Evolutionary conservation across 257 asterid genomes (phyloP).

Genomic region (Forsythia viridissima): DNA sequence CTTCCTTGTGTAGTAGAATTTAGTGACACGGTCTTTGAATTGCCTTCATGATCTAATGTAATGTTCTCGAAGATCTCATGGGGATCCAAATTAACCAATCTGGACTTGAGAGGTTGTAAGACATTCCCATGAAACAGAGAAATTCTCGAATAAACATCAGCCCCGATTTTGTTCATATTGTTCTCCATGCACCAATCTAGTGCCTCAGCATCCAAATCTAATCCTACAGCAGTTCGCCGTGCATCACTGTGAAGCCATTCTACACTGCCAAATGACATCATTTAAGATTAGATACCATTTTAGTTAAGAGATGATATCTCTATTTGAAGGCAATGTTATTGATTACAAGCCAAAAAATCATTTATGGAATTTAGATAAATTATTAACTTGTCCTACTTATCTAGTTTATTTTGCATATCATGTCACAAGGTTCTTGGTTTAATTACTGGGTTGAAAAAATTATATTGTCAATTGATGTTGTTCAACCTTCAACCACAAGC

Average conservation of each 20-base stretch:
- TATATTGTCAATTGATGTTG: too few species aligned
- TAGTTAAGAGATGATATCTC: neutral
- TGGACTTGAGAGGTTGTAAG: conserved; percentile 74
- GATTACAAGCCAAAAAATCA: neutral
- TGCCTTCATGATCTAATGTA: conserved; percentile 38
- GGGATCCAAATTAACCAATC: conserved; percentile 50
- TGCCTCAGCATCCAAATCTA: conserved; percentile 89
- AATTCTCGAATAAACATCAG: conserved; percentile 64
- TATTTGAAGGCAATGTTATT: neutral
- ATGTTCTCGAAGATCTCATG: conserved; percentile 35
- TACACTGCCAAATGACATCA: conserved; percentile 50
- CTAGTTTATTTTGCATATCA: neutral
- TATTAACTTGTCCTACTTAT: neutral
- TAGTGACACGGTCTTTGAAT: conserved; percentile 17
- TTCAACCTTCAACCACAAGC: too few species aligned
- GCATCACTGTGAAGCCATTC: conserved; percentile 91
- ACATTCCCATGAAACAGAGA: conserved; percentile 89
- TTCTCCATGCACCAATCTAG: conserved; percentile 83
- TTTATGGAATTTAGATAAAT: neutral
- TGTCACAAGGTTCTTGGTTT: neutral
- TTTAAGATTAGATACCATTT: neutral
- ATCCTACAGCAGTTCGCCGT: conserved; percentile 89
- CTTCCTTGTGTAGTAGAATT: conserved; percentile 26
- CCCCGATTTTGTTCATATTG: conserved; percentile 76
- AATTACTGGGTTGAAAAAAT: too few species aligned